phyloP scores from a whole-genome alignment of 257 asterid genomes.

The Agastache rugosa region DNA sequence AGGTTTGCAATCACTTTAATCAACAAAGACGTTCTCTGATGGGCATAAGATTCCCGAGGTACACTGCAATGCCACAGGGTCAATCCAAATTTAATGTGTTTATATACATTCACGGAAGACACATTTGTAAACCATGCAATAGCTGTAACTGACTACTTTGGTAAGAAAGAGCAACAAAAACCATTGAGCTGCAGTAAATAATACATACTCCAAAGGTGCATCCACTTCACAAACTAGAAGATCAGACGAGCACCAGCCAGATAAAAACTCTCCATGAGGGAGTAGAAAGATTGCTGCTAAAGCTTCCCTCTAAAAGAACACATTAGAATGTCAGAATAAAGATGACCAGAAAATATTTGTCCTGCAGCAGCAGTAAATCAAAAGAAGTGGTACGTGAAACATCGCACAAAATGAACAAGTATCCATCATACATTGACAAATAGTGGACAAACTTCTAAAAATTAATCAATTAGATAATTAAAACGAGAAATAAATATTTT shows the following conservation, averaged over 20 bases:
- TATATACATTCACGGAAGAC: conserved; percentile 31
- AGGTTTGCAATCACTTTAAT: conserved; percentile 96
- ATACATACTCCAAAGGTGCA: conserved; percentile 75
- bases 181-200: conserved; percentile 53
- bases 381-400: conserved; percentile 5
- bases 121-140: conserved; percentile 46
- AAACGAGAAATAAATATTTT: neutral
- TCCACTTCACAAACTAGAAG: conserved; percentile 82
- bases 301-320: conserved; percentile 79
- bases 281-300: conserved; percentile 75
- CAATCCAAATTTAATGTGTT: conserved; percentile 35
- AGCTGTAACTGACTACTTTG: conserved; percentile 43
- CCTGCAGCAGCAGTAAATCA: conserved; percentile 31
- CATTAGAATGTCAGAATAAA: conserved; percentile 39
- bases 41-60: conserved; percentile 81
- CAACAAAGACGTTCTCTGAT: conserved; percentile 86
- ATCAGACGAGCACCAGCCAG: conserved; percentile 96
- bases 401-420: neutral
- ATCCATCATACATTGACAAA: neutral
- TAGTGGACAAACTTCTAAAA: neutral
- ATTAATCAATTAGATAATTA: neutral
- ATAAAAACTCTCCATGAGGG: conserved; percentile 78
- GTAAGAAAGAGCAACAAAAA: conserved; percentile 42
- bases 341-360: conserved; percentile 20
- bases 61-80: conserved; percentile 49